Conservation (phyloP, 129 eudicot genomes). For the Pittosporum tobira region DNA sequence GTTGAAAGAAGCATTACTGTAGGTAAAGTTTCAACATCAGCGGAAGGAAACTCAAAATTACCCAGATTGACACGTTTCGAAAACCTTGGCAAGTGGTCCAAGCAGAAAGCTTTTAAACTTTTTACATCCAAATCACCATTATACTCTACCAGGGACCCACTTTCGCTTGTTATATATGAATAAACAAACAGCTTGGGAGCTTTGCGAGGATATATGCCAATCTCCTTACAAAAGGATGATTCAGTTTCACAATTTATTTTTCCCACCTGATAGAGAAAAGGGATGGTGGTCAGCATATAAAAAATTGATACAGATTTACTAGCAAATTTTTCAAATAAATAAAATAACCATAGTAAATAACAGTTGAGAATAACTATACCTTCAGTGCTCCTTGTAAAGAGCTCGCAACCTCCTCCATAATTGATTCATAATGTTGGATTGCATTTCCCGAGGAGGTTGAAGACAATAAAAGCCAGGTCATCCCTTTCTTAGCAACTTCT, state of each 20-base stretch:
- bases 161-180: constrained; percentile 50
- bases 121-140: constrained; percentile 45
- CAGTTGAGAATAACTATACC: constrained; percentile 23
- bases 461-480: constrained; percentile 66
- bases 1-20: constrained; percentile 81
- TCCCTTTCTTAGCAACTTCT: constrained; percentile 60
- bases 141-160: constrained; percentile 71
- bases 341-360: not conserved
- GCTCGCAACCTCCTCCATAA: constrained; percentile 47
- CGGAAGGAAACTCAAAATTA: constrained; percentile 33
- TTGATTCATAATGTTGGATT: constrained; percentile 44
- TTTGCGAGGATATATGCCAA: constrained; percentile 45
- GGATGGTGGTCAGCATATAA: not conserved
- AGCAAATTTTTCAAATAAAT: not conserved
- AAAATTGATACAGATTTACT: not conserved
- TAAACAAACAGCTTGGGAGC: constrained; percentile 49
- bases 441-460: constrained; percentile 40
- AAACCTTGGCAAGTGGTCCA: constrained; percentile 64
- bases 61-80: constrained; percentile 61
- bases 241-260: constrained; percentile 70
- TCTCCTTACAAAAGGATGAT: constrained; percentile 57
- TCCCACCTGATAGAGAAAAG: constrained; percentile 46
- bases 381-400: constrained; percentile 77
- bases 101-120: constrained; percentile 60
- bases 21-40: constrained; percentile 36